Base-by-base conservation (phyloP, 2,329 filamentous ascomycete species). In the Scolecobasidium constrictum region DNA sequence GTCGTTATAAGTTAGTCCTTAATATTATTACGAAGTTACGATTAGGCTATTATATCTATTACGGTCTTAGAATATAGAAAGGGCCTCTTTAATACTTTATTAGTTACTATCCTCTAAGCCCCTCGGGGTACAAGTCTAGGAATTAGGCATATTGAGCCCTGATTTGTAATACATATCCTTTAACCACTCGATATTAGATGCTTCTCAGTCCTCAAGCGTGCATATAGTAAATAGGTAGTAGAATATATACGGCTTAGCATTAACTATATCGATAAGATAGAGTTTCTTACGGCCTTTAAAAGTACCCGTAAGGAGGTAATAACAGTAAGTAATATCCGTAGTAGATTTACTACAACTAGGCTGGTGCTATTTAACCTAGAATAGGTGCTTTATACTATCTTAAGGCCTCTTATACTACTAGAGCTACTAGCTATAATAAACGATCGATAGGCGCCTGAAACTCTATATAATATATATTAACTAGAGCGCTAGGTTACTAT, bases 221-320 rank as follows among this genome's bases (percentile, higher is more conserved):
- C 21, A 38, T 38, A 38, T 17, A 16, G 36, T 18, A 11, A 21
- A 9, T 16, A 19, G 12, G 36, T 38, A n/a, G 18, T 9, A n/a
- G 17, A 36, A 7, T 17, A 11, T 11, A n/a, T 36, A 9, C 9
- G 34, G 13, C 34, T 36, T n/a, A 16, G 34, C 13, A 36, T 36
- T 19, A 36, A 11, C 18, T 17, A 36, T 36, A 36, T 36, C 17
- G 34, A 36, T 17, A 18, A 36, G 17, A 9, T 17, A 7, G 34
- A 36, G 34, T 36, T 36, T 36, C 34, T 36, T 17, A 18, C 34
- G 9, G 9, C 9, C 34, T 36, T 36, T 7, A 36, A 36, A 36
- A 13, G 9, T 18, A 18, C 19, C 9, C 9, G 16, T 18, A 7
- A 5, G 9, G 36, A 38, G 15, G 18, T 18, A 19, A 11, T 38